phyloP scores from a whole-genome alignment of 2,329 filamentous ascomycete genomes.

The Penicillium sp. region DNA sequence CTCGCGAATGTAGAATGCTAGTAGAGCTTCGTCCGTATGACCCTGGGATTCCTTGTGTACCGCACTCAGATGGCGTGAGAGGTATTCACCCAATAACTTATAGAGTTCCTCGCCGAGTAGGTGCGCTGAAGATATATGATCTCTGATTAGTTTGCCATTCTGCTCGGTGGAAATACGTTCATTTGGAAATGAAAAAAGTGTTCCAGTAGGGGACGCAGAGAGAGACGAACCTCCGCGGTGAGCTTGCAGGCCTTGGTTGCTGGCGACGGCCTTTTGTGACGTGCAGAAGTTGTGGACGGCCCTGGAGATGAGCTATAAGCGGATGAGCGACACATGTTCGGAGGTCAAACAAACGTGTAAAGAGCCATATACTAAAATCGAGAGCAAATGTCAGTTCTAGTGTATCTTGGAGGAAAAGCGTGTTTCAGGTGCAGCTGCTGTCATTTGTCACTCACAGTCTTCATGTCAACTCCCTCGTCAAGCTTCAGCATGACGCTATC shows the following conservation, averaged over 20 bases:
- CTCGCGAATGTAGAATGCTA: slow-evolving; percentile 92
- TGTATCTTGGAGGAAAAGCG: background rate
- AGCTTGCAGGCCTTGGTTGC: slow-evolving; percentile 50
- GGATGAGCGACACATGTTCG: slow-evolving; percentile 23
- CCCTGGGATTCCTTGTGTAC: slow-evolving; percentile 71
- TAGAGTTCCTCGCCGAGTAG: slow-evolving; percentile 95
- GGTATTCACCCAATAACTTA: slow-evolving; percentile 82
- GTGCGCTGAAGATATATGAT: slow-evolving; percentile 60
- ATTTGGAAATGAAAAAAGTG: too few relatives aligned
- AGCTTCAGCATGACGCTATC: slow-evolving; percentile 91
- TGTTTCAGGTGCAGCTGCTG: background rate
- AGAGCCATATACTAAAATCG: slow-evolving; percentile 79
- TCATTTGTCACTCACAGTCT: slow-evolving; percentile 56
- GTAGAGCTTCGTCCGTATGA: slow-evolving; percentile 84
- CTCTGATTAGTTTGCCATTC: background rate
- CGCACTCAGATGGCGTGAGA: slow-evolving; percentile 70
- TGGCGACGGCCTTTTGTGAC: slow-evolving; percentile 85
- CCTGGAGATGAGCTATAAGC: slow-evolving; percentile 41
- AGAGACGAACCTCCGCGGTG: slow-evolving; percentile 67
- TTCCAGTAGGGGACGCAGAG: background rate
- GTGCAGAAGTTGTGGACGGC: slow-evolving; percentile 99
- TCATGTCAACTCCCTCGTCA: slow-evolving; percentile 89
- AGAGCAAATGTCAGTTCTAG: slow-evolving; percentile 16
- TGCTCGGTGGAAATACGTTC: background rate
- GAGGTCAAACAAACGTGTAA: slow-evolving; percentile 65